phyloP scores from a whole-genome alignment of 352 stramenopile genomes.

The Phytophthora nicotianae region DNA sequence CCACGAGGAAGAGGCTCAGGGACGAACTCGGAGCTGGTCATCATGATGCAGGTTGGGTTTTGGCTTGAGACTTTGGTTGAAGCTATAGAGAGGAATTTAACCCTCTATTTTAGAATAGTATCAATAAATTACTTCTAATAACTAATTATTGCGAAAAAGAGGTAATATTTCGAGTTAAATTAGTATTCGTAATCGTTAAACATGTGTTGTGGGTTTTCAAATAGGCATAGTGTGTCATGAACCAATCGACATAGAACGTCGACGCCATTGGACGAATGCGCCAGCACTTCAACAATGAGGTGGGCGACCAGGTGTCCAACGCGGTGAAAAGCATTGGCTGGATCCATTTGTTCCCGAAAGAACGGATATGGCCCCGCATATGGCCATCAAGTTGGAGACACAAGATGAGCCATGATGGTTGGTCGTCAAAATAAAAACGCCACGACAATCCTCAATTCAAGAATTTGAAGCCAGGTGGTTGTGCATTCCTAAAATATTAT shows the following conservation, averaged over 20 bases:
- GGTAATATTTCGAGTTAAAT: too few relatives aligned
- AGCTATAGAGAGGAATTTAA: not conserved
- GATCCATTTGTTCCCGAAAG: too few relatives aligned
- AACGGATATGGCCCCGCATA: too few relatives aligned
- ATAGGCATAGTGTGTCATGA: not conserved
- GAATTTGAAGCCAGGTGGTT: too few relatives aligned
- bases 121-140: not conserved
- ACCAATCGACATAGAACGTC: not conserved
- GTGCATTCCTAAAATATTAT: too few relatives aligned
- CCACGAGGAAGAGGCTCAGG: not conserved
- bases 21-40: not conserved
- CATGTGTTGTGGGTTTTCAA: not conserved
- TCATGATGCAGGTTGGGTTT: conserved; percentile 12
- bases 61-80: conserved; percentile 5
- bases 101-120: not conserved
- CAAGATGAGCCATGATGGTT: too few relatives aligned
- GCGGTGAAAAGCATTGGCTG: not conserved
- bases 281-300: too few relatives aligned
- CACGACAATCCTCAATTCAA: too few relatives aligned
- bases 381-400: too few relatives aligned
- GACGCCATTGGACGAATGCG: not conserved
- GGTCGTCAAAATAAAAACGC: too few relatives aligned
- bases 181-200: too few relatives aligned
- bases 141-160: not conserved
- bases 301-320: not conserved